These are phyloP conservation scores for Pseudomassariella vexata DNA, from an alignment of 2,329 filamentous ascomycete species.

Conservation along the genomic window DNA sequence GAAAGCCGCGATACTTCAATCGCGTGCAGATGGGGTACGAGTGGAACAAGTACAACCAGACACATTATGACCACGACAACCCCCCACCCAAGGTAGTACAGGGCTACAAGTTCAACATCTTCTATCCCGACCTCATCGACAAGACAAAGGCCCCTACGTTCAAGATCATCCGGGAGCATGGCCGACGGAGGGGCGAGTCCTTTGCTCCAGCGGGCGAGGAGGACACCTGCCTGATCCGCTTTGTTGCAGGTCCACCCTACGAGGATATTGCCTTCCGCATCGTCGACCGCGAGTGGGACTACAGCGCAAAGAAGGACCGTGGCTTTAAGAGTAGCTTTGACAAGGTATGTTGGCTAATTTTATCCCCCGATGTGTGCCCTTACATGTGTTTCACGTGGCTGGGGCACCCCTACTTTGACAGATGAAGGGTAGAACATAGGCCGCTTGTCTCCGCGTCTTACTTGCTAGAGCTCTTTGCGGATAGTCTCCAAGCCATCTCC, in stretches of 20 bases:
- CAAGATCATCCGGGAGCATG: slow-evolving; percentile 90
- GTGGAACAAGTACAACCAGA: slow-evolving; percentile 99
- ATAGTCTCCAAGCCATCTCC: slow-evolving; percentile 10
- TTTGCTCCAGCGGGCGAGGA: slow-evolving; percentile 92
- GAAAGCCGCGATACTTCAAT: slow-evolving; percentile 96
- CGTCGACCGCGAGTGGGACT: slow-evolving; percentile 98
- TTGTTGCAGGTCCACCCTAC: slow-evolving; percentile 91
- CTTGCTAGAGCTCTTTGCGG: no score
- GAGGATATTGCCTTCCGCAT: slow-evolving; percentile 96
- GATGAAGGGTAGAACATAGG: no score
- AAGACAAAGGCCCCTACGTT: slow-evolving; percentile 92
- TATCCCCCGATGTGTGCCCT: slow-evolving; percentile 7
- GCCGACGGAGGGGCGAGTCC: slow-evolving; percentile 81
- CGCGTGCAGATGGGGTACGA: slow-evolving; percentile 98
- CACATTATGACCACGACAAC: slow-evolving; percentile 97
- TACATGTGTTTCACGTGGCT: slow-evolving; percentile 12
- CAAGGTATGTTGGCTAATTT: slow-evolving; percentile 60
- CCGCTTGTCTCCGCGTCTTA: no score
- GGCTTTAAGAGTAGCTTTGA: slow-evolving; percentile 97
- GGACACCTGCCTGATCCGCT: slow-evolving; percentile 93
- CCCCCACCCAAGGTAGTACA: slow-evolving; percentile 97
- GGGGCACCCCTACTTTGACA: slow-evolving; percentile 1
- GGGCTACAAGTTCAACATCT: slow-evolving; percentile 99
- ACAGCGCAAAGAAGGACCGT: slow-evolving; percentile 88
- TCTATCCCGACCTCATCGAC: slow-evolving; percentile 95